Base-by-base conservation (phyloP, 1,284 basidiomycete genomes). In the Ceratobasidium sp. region DNA sequence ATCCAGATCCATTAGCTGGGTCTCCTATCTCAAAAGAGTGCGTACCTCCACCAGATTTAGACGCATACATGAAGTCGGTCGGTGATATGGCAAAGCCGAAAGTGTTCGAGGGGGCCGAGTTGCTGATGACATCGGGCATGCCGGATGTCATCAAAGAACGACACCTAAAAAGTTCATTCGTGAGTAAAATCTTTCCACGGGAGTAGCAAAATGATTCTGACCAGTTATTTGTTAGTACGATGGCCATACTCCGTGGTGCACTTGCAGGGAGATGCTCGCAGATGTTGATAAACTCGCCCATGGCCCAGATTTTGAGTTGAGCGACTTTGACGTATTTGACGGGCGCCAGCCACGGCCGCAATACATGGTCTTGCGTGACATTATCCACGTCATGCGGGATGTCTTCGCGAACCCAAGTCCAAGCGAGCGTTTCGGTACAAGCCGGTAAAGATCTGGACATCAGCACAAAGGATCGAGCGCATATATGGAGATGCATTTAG, bases 1-100 rank as follows among this genome's bases (percentile, higher is more conserved):
- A n/a, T n/a, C 62, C 37, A n/a, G 44, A 65, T 46, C 62, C 62
- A 13, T 49, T 65, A 46, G 62, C 62, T 8, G 62, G 65, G 22
- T 15, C 65, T 7, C 65, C 65, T 2, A 67, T 67, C 15, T 51
- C 40, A n/a, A 40, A 73, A 22, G 19, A 49, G 1, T 13, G 9
- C n/a, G 25, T 19, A 25, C 70, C 70, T 5, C 17, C 29, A 32
- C 49, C n/a, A n/a, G 59, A 64, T 29, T 40, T 62, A 17, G 44
- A 4, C 19, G 43, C 70, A 51, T 73, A 73, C 29, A 62, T 73
- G 15, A 2, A 22, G 49, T 29, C 46, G 1, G 2, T 15, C 49
- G 65, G 65, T 29, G 7, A 7, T 22, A 11, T 67, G 46, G 44
- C 46, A 2, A 11, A 51, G 22, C 65, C 65, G 8, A 32, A 52